These are phyloP conservation scores for Hyphopichia khmerensis DNA, from an alignment of 1,139 yeast species.

Conservation along the genomic window DNA sequence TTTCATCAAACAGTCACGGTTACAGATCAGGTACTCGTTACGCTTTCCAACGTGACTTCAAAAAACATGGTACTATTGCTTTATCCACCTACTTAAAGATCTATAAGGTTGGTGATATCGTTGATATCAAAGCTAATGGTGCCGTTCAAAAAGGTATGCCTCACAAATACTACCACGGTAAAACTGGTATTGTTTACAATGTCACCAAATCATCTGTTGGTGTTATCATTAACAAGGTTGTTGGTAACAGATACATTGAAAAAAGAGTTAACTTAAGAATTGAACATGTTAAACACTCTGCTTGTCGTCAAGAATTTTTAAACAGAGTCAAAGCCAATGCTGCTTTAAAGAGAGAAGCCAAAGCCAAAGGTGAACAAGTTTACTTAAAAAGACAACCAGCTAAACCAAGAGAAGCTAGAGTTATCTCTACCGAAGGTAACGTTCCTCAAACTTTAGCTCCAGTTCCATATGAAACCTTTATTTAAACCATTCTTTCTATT, in stretches of 20 bases:
- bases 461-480: constrained; percentile 98
- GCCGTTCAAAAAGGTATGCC: constrained; percentile 99
- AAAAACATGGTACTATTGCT: constrained; percentile 94
- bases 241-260: constrained; percentile 98
- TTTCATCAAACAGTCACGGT: constrained; percentile 74
- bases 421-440: constrained; percentile 74
- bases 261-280: constrained; percentile 98
- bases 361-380: constrained; percentile 88
- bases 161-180: constrained; percentile 99
- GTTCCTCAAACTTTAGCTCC: constrained; percentile 98
- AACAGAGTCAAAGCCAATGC: constrained; percentile 98
- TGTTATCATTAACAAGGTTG: constrained; percentile 96
- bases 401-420: constrained; percentile 91
- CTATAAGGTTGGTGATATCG: constrained; percentile 99
- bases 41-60: constrained; percentile 99
- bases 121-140: constrained; percentile 99
- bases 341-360: constrained; percentile 90
- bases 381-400: constrained; percentile 98
- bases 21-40: constrained; percentile 99
- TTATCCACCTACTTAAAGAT: constrained; percentile 95
- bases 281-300: constrained; percentile 99
- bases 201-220: constrained; percentile 98
- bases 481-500: too few relatives aligned
- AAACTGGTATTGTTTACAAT: constrained; percentile 98
- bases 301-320: constrained; percentile 98